Conservation (phyloP, 345 rosid genomes). For the Moringa oleifera region DNA sequence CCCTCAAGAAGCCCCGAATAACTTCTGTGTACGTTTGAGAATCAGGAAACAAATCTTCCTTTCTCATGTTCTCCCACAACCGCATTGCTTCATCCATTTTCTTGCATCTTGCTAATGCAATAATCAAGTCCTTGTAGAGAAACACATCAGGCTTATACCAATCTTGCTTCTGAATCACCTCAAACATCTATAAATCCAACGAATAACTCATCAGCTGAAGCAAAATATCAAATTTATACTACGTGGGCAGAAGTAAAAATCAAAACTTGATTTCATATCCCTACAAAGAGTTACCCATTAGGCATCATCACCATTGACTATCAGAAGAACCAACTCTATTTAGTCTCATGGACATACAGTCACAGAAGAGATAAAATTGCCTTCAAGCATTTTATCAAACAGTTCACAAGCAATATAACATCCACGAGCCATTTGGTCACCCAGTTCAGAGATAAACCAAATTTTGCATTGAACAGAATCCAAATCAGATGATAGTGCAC, state of each 20-base stretch:
- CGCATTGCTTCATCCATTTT: conserved; percentile 82
- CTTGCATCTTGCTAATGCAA: conserved; percentile 51
- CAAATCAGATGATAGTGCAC: not conserved
- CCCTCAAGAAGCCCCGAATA: conserved; percentile 73
- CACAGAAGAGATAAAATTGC: conserved; percentile 4
- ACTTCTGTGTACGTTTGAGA: conserved; percentile 83
- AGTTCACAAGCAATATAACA: conserved; percentile 6
- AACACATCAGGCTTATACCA: conserved; percentile 81
- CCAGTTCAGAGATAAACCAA: too few species aligned
- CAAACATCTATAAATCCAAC: conserved; percentile 52
- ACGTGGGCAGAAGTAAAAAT: not conserved
- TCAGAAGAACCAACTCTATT: too few species aligned
- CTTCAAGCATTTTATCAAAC: conserved; percentile 39
- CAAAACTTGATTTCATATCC: not conserved
- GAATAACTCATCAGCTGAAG: not conserved
- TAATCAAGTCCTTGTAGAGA: conserved; percentile 81
- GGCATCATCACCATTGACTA: too few species aligned
- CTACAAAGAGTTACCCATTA: too few species aligned
- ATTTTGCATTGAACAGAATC: not conserved
- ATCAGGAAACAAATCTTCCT: conserved; percentile 75
- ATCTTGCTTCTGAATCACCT: conserved; percentile 67
- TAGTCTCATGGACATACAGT: not conserved
- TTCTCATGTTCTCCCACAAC: conserved; percentile 74
- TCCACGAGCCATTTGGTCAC: not conserved
- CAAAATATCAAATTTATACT: not conserved